Evolutionary conservation across 2,329 filamentous ascomycete species (phyloP).

Genomic region (Colletotrichum gloeosporioides): DNA sequence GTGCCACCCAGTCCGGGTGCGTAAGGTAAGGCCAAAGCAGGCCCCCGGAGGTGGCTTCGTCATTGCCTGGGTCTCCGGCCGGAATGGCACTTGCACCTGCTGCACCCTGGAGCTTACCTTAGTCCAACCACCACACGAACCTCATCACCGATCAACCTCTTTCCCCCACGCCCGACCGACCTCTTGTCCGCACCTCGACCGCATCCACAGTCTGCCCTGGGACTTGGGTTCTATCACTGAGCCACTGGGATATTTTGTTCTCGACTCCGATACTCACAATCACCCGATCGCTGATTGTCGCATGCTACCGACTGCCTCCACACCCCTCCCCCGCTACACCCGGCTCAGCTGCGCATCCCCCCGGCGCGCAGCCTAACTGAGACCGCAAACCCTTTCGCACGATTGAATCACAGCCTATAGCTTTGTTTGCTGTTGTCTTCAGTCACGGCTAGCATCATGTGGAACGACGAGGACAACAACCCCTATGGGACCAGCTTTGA

Average conservation of each 20-base stretch:
- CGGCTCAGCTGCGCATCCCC: conserved; percentile 19
- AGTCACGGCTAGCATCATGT: conserved; percentile 65
- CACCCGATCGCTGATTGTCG: not conserved
- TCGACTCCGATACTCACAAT: not conserved
- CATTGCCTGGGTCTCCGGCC: conserved; percentile 17
- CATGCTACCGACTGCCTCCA: not conserved
- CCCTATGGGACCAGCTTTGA: conserved; percentile 93
- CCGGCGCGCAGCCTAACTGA: conserved; percentile 14
- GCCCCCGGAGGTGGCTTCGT: conserved; percentile 15
- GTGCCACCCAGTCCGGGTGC: conserved; percentile 1
- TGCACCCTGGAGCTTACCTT: conserved; percentile 19
- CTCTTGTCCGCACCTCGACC: not conserved
- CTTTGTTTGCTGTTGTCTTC: not conserved
- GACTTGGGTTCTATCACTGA: not conserved
- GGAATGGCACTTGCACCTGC: conserved; percentile 16
- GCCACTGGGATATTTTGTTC: not conserved
- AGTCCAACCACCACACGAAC: conserved; percentile 10
- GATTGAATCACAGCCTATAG: not conserved
- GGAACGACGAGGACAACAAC: conserved; percentile 99
- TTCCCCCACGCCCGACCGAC: conserved; percentile 5
- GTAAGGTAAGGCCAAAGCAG: conserved; percentile 1
- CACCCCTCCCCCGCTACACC: conserved; percentile 20
- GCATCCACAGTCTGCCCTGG: not conserved
- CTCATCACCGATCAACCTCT: conserved; percentile 7
- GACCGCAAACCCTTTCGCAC: conserved; percentile 12